A percentile compares a stretch with the other conserved stretches of the same genome.
Evolutionary conservation across 2,329 filamentous ascomycete species (phyloP).

Genomic region (Decorospora gaudefroyi): DNA sequence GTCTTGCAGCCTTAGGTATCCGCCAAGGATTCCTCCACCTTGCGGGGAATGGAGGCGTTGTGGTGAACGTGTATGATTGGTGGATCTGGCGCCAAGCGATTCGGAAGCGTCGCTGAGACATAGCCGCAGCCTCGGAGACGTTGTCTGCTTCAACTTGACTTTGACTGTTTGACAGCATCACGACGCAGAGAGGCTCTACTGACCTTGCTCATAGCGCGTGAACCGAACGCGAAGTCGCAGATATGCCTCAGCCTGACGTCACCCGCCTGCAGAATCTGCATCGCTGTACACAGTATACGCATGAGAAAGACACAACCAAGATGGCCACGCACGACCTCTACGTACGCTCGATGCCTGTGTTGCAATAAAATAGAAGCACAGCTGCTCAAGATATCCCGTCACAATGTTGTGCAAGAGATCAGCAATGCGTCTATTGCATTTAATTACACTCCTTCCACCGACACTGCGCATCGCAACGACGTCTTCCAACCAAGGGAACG

Average conservation of each 20-base stretch:
- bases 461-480: too few species aligned
- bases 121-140: constrained; percentile 38
- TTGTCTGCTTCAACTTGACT: constrained; percentile 32
- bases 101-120: constrained; percentile 25
- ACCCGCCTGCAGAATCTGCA: constrained; percentile 6
- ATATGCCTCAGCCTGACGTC: constrained; percentile 9
- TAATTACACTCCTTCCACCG: too few species aligned
- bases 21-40: constrained; percentile 13
- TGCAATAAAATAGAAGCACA: too few species aligned
- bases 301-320: too few species aligned
- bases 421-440: too few species aligned
- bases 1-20: constrained; percentile 18
- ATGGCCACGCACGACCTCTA: too few species aligned
- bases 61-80: constrained; percentile 25
- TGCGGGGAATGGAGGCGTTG: constrained; percentile 3
- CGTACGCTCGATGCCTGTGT: too few species aligned
- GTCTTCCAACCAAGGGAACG: too few species aligned
- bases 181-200: constrained; percentile 14
- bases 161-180: constrained; percentile 13
- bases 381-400: too few species aligned
- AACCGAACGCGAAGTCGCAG: constrained; percentile 1
- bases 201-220: constrained; percentile 2
- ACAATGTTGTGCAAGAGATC: too few species aligned
- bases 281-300: too few species aligned
- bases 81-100: constrained; percentile 18